Percentiles rank a stretch among this genome's conserved stretches.
phyloP scores from a whole-genome alignment of 2,329 filamentous ascomycete species.

The Ploettnerulaceae sp. region DNA sequence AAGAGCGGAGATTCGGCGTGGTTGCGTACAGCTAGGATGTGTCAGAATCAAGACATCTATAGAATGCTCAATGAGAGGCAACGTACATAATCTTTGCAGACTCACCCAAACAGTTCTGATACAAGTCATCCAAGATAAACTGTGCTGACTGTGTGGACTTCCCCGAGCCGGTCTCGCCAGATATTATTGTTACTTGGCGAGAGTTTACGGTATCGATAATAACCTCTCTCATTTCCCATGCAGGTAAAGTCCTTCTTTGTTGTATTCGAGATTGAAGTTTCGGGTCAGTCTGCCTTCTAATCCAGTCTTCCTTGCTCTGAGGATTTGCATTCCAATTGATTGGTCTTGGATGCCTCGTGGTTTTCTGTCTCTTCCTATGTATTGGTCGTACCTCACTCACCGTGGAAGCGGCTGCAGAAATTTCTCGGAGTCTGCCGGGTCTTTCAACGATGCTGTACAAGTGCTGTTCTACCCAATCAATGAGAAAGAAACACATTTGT shows the following conservation, averaged over 20 bases:
- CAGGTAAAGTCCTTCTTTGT: constrained; percentile 70
- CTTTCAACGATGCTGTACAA: constrained; percentile 77
- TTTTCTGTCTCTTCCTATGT: constrained; percentile 28
- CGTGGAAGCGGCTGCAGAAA: constrained; percentile 71
- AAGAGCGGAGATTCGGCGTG: constrained; percentile 87
- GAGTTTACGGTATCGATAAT: constrained; percentile 71
- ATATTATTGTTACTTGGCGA: constrained; percentile 91
- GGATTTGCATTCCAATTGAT: constrained; percentile 60
- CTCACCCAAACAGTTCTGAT: constrained; percentile 67
- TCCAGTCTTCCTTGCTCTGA: constrained; percentile 63
- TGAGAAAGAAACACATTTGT: constrained; percentile 84
- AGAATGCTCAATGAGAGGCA: not conserved
- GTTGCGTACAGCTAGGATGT: constrained; percentile 68
- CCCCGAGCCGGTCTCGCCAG: constrained; percentile 92
- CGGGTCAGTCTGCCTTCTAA: constrained; percentile 57
- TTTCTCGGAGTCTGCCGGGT: constrained; percentile 78
- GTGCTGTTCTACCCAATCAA: constrained; percentile 87
- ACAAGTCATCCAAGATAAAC: constrained; percentile 89
- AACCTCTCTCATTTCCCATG: constrained; percentile 75
- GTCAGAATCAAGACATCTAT: constrained; percentile 14
- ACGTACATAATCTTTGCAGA: constrained; percentile 71
- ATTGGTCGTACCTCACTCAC: constrained; percentile 44
- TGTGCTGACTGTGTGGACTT: constrained; percentile 97
- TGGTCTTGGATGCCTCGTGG: constrained; percentile 47
- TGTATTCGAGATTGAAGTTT: constrained; percentile 70